Base-by-base conservation (phyloP, 257 asterid species). In the Anisodus tanguticus region DNA sequence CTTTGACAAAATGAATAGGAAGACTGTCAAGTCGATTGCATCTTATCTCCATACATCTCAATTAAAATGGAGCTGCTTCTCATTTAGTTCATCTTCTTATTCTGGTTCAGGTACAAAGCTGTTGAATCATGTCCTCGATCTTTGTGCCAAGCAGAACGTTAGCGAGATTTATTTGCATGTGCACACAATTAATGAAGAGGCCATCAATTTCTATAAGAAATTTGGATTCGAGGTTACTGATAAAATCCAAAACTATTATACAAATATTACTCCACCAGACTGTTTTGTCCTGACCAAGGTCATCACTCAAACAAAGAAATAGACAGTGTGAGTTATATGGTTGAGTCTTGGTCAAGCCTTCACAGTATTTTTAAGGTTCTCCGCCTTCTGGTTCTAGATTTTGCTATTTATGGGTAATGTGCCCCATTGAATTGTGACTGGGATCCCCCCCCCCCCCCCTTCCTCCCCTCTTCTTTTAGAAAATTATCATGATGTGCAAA, bases 161-260 rank as follows among this genome's bases (percentile, higher is more conserved):
- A 92, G 93, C 2, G 98, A 95, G 91, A 91, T 93, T 86, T 97
- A 95, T 93, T 87, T 97, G 91, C 99, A 95, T 13, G 98, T 95
- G 90, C 98, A 97, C 93, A 97, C 98, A 5, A 95, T 91, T 90
- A 97, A 95, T 22, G 98, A 97, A 17, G 97, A 97, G 4, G 99
- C 97, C 84, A 95, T 97, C 90, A 93, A 91, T 58, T 97, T 95
- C 91, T 97, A 95, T 91, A 87, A 90, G 94, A 97, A 95, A 85
- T 97, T 95, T 8, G 99, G 96, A 55, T 97, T 97, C 16, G 97
- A 93, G 88, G 93, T 95, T 87, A 93, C 99, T 16, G 99, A 94
- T 11, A 95, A 97, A 19, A 95, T 97, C 88, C 90, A 87, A 79
- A 97, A 95, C 88, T 97, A 97, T 82, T 97, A 95, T 80, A 91